Base-by-base conservation (phyloP, 352 stramenopile genomes). In the Globisporangium rhizosaccharum region DNA sequence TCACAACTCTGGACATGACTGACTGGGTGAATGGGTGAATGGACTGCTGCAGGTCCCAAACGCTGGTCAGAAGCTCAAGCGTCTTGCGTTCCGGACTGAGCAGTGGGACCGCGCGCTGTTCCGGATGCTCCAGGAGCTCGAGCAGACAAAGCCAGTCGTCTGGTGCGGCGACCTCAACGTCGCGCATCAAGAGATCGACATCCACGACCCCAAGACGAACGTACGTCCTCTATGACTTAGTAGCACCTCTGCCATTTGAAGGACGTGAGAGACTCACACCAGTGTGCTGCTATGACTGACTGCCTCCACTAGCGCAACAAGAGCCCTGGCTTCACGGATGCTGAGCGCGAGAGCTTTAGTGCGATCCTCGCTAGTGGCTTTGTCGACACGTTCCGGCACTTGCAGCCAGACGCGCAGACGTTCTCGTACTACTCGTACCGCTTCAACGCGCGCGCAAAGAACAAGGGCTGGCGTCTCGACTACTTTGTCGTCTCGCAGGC, bases 161-260 rank as follows among this genome's bases (percentile, higher is more conserved):
- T 92, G 81, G 82, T 92, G 85, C 57, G 85, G 85, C 23, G 85
- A 94, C 57, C 58, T 94, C 51, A 94, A 94, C 62, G 85, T 94
- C 53, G 85, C 85, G 30, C 78, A 94, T 72, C 63, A 94, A 68
- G 85, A 94, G 56, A 92, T 94, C 50, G 85, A 94, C 64, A 94
- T 94, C 56, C 85, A 94, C 61, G 81, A 94, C 70, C 85, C 85
- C 42, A 91, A 92, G 62, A 68, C 70, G 46, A 94, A 94, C 62
- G 76, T 86, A 67, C 42, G 70, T 44, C 20, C 5, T 3, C 6
- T 33, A 6, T 33, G 23, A 23, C 23, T 23, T 23, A 23, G 23
- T 23, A 23, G 23, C 41, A 0, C 25, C 18, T 18, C 11, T 42
- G 15, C 15, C 28, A n/a, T 30, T 0, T 33, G 12, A 37, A 39